Evolutionary conservation across 306 rosid species (phyloP), one percentile per base, ranked within the genome.

Genomic region (Lathyrus sativus): DNA sequence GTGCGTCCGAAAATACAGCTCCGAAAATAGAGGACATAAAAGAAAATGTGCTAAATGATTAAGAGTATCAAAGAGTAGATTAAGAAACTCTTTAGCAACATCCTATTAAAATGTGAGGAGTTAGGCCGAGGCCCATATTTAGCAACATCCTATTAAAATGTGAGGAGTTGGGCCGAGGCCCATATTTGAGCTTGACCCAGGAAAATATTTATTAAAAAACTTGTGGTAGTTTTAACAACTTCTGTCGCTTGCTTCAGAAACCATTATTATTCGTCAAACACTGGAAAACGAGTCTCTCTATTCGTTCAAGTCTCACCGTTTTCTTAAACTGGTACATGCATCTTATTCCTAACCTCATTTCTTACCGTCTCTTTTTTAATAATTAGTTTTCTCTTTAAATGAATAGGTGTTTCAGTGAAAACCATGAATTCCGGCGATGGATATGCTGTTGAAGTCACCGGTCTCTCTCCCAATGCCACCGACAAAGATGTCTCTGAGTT

Each of bases 401-500:
- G 5, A 7, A 7, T 24, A 11, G 22, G 6, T 44, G 8, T 19
- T 56, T 45, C 70, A 56, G 68, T 31, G 56, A 50, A 18, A 50
- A 50, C 10, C 43, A 91, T 89, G 92, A 75, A 9, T 82, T 60
- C 76, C 4, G 82, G 77, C 62, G 92, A 89, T 70, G 96, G 91
- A 17, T 89, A 76, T 60, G 22, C 91, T 11, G 88, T 92, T 1
- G 92, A 92, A 79, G 95, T 92, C 51, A 78, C 89, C 1, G 91
- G 96, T n/a, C 71, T 89, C 44, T 92, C 98, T n/a, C 87, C 96
- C 0, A 71, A 77, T 38, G 92, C 87, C 31, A 81, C 89, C 0
- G 98, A 92, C 75, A 83, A 83, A 39, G 95, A 92, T 71, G 82
- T 92, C 60, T 76, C 35, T 68, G 92, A 89, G 15, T 92, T 92